These are phyloP conservation scores for Daphne laureola DNA, from an alignment of 441 rosid genomes.

Conservation along the genomic window DNA sequence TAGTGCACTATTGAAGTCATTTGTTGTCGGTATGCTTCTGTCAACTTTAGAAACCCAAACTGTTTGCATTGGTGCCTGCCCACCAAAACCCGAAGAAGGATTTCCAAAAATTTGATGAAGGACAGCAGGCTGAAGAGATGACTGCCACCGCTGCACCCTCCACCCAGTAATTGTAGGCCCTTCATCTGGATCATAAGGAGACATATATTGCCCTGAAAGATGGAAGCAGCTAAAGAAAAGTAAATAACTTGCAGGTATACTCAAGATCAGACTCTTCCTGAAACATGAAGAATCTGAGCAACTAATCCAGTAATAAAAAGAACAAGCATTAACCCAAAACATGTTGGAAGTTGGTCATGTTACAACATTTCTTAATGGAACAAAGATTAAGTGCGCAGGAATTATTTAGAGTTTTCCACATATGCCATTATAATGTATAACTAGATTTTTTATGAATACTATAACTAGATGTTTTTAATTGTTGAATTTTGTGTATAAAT, in stretches of 20 bases:
- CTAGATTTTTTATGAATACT: no score
- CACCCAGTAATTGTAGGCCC: slow-evolving; percentile 99
- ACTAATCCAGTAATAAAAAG: background rate
- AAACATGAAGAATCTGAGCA: slow-evolving; percentile 5
- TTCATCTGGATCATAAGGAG: slow-evolving; percentile 99
- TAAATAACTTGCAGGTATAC: background rate
- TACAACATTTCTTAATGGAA: no score
- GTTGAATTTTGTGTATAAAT: no score
- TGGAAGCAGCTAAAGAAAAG: slow-evolving; percentile 8
- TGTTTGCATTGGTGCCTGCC: slow-evolving; percentile 96
- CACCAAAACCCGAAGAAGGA: slow-evolving; percentile 90
- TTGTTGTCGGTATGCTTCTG: slow-evolving; percentile 85
- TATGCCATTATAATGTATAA: no score
- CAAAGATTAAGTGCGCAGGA: no score
- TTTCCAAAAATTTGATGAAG: slow-evolving; percentile 97
- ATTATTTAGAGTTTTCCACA: no score
- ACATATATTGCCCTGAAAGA: slow-evolving; percentile 92
- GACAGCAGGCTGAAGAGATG: slow-evolving; percentile 95
- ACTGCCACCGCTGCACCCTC: slow-evolving; percentile 99
- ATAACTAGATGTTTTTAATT: no score
- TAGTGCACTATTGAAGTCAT: slow-evolving; percentile 57
- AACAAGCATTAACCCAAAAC: slow-evolving; percentile 6
- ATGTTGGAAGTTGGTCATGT: no score
- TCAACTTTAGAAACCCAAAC: slow-evolving; percentile 97
- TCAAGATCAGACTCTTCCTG: background rate